phyloP scores from a whole-genome alignment of 163 green algal species.

The Scenedesmus sp. region DNA sequence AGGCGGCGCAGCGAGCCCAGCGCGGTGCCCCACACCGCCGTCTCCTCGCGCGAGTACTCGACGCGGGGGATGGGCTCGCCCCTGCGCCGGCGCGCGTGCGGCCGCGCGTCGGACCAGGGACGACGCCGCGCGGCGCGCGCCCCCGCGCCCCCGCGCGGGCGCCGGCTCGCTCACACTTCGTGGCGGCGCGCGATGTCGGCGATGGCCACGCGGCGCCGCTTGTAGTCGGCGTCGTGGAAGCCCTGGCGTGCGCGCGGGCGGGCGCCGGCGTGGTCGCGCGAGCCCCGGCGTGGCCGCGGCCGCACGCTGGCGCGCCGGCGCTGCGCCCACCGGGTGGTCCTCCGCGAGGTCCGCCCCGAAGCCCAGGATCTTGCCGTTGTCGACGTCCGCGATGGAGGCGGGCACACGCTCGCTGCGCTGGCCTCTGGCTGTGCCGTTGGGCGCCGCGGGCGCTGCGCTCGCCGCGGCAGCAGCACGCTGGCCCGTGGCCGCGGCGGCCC shows the following conservation, averaged over 20 bases:
- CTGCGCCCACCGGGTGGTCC: constrained; percentile 75
- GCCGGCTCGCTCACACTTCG: constrained; percentile 62
- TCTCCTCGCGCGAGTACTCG: constrained; percentile 81
- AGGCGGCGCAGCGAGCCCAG: constrained; percentile 73
- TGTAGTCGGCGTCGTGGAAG: constrained; percentile 86
- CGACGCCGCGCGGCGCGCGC: not conserved
- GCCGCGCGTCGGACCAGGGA: not conserved
- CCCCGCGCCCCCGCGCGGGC: not conserved
- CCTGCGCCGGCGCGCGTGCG: constrained; percentile 50
- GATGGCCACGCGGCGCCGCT: constrained; percentile 76
- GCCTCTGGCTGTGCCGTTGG: too few species aligned
- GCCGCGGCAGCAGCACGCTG: too few species aligned
- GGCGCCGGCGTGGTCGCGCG: too few species aligned
- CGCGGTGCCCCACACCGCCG: constrained; percentile 73
- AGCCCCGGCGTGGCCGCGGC: too few species aligned
- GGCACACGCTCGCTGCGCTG: too few species aligned
- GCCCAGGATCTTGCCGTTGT: constrained; percentile 85
- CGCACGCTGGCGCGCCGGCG: not conserved
- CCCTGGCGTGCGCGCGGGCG: constrained; percentile 44
- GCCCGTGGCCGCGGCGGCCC: too few species aligned
- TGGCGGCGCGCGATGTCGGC: constrained; percentile 74
- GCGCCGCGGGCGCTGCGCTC: too few species aligned
- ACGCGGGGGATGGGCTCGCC: constrained; percentile 80
- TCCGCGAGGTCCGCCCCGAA: constrained; percentile 83
- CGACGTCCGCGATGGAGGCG: constrained; percentile 67